Conservation (phyloP, 2,329 filamentous ascomycete genomes). For the Fusarium robinianum region DNA sequence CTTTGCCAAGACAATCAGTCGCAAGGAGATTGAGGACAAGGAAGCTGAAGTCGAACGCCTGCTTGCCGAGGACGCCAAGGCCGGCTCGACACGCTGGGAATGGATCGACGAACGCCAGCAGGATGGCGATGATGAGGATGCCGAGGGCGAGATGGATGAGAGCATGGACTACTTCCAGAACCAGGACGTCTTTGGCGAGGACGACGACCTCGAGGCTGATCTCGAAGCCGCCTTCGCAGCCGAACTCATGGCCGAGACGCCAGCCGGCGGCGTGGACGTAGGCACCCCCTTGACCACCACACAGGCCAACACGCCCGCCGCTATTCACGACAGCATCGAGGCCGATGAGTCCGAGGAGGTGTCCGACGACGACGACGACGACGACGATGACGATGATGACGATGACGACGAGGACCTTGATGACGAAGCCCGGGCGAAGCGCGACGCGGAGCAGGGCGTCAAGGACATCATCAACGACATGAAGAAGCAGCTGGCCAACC, state of each 20-base stretch:
- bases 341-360: slow-evolving; percentile 45
- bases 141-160: slow-evolving; percentile 53
- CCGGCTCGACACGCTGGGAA: slow-evolving; percentile 65
- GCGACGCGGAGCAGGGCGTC: slow-evolving; percentile 58
- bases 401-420: slow-evolving; percentile 60
- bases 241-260: slow-evolving; percentile 47
- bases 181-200: slow-evolving; percentile 40
- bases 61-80: slow-evolving; percentile 68
- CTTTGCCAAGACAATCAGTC: slow-evolving; percentile 81
- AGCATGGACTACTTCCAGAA: slow-evolving; percentile 46
- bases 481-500: slow-evolving; percentile 53
- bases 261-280: slow-evolving; percentile 48
- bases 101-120: slow-evolving; percentile 59
- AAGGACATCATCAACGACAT: slow-evolving; percentile 59
- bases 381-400: too few species aligned
- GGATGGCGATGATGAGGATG: slow-evolving; percentile 55
- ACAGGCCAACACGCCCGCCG: slow-evolving; percentile 51
- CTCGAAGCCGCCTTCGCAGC: slow-evolving; percentile 58
- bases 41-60: slow-evolving; percentile 78
- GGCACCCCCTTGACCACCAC: slow-evolving; percentile 52
- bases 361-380: slow-evolving; percentile 54
- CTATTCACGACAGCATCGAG: slow-evolving; percentile 52
- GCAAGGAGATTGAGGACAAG: slow-evolving; percentile 83
- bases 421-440: slow-evolving; percentile 55
- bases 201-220: slow-evolving; percentile 58